phyloP scores from a whole-genome alignment of 192 early-diverging fungal genomes.

The Neocallimastix lanati region DNA sequence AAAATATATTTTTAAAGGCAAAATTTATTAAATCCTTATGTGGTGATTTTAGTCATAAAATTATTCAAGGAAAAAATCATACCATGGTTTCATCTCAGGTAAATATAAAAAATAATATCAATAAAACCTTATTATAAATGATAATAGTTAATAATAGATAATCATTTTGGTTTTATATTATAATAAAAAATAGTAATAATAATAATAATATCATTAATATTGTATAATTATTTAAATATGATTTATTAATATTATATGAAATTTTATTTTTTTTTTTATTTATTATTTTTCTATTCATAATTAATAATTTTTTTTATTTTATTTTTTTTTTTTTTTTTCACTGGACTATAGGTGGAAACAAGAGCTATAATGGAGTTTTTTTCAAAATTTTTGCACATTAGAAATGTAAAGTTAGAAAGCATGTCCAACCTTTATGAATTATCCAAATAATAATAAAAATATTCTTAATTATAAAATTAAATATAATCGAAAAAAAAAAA shows the following conservation, averaged over 20 bases:
- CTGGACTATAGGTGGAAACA: constrained; percentile 30
- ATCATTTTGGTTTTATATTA: too few relatives aligned
- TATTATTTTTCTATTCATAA: too few relatives aligned
- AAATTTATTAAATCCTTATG: not conserved
- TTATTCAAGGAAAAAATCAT: constrained; percentile 38
- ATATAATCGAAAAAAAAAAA: too few relatives aligned
- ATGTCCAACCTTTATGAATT: constrained; percentile 44
- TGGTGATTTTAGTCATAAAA: constrained; percentile 6
- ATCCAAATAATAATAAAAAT: not conserved
- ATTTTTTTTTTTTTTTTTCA: too few relatives aligned
- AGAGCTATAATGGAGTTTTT: constrained; percentile 43
- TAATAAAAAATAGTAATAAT: too few relatives aligned
- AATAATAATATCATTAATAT: too few relatives aligned
- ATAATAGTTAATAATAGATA: too few relatives aligned
- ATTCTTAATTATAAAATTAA: too few relatives aligned
- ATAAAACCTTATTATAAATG: too few relatives aligned
- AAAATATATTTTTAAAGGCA: constrained; percentile 4
- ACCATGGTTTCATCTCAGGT: constrained; percentile 35
- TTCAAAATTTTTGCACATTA: constrained; percentile 20
- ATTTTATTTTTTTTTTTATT: not conserved
- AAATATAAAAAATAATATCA: not conserved
- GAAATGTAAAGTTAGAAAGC: constrained; percentile 30
- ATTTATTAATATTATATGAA: not conserved
- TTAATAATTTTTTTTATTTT: too few relatives aligned
- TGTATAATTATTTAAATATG: too few relatives aligned